Conservation (phyloP, 225 moss, liverwort and hornwort genomes). For the Physcomitrellopsis africana region DNA sequence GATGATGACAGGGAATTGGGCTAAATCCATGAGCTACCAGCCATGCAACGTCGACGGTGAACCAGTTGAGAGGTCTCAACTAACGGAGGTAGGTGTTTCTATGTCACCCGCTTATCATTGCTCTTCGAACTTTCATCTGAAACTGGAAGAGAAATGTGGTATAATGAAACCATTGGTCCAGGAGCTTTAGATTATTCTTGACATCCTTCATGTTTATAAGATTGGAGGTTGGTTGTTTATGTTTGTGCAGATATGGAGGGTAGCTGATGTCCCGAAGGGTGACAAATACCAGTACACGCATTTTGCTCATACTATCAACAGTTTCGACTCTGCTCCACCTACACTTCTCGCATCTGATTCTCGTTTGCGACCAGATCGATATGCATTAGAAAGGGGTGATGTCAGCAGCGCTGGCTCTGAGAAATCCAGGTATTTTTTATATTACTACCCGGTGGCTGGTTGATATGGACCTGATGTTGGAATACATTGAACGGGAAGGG, state of each 20-base stretch:
- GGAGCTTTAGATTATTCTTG: neutral
- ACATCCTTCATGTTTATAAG: neutral
- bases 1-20: constrained; percentile 75
- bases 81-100: constrained; percentile 56
- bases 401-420: constrained; percentile 66
- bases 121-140: neutral
- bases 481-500: neutral
- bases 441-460: neutral
- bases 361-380: constrained; percentile 72
- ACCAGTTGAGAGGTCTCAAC: constrained; percentile 60
- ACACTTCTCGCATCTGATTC: constrained; percentile 74
- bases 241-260: constrained; percentile 67
- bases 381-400: constrained; percentile 68
- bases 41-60: constrained; percentile 77
- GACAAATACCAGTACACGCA: constrained; percentile 73
- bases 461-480: neutral
- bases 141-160: neutral
- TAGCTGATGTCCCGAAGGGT: constrained; percentile 64
- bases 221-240: neutral
- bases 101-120: neutral
- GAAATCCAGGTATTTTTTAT: constrained; percentile 57
- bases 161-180: too few species aligned
- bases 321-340: constrained; percentile 69
- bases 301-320: constrained; percentile 70
- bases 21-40: constrained; percentile 65